Percentiles rank a stretch among this genome's conserved stretches.
Conservation (phyloP, 140 eudicot species). For the Anethum foeniculum region DNA sequence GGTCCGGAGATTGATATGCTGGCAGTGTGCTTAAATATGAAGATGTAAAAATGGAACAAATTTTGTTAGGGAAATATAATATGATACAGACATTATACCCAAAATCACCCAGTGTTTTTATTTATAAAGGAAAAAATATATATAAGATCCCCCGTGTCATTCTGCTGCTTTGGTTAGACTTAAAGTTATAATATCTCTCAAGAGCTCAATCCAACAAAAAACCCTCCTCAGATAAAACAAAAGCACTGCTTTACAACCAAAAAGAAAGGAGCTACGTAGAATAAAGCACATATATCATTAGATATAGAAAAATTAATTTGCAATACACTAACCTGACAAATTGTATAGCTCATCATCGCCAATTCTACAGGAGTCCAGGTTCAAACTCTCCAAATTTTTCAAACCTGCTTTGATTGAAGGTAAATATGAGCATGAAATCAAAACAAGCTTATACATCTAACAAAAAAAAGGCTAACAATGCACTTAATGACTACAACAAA, state of each 20-base stretch:
- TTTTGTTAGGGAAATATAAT: not conserved
- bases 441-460: not conserved
- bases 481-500: not conserved
- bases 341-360: conserved; percentile 62
- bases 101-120: not conserved
- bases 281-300: not conserved
- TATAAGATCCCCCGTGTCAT: not conserved
- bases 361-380: conserved; percentile 86
- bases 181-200: not conserved
- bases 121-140: not conserved
- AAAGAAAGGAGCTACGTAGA: not conserved
- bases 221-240: not conserved
- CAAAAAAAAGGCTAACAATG: not conserved
- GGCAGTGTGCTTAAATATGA: not conserved
- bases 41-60: not conserved
- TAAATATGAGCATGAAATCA: not conserved
- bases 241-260: no score
- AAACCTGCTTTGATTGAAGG: conserved; percentile 37
- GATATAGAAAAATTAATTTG: not conserved
- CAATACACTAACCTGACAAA: conserved; percentile 49
- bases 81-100: not conserved
- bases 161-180: not conserved
- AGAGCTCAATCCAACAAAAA: not conserved
- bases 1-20: not conserved
- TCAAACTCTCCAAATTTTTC: conserved; percentile 73